Percentiles rank a stretch among this genome's conserved stretches.
Conservation (phyloP, 2,329 filamentous ascomycete species). For the Epicoccum nigrum region DNA sequence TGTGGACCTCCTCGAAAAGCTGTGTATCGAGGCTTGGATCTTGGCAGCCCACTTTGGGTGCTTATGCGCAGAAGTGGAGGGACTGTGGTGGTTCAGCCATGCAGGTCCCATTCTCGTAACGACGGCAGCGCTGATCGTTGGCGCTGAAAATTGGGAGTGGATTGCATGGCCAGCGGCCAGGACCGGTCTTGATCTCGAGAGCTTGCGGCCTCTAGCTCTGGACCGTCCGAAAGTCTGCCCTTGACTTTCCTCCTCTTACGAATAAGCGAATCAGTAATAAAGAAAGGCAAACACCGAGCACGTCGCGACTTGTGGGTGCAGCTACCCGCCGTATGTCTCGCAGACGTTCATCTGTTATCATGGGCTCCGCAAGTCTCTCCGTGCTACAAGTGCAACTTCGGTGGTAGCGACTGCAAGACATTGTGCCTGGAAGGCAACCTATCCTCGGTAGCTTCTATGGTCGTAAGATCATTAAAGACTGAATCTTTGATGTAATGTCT, state of each 20-base stretch:
- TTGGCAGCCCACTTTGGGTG: constrained; percentile 39
- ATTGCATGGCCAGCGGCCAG: constrained; percentile 32
- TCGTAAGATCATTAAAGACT: neutral
- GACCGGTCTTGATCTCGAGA: constrained; percentile 26
- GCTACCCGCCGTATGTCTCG: neutral
- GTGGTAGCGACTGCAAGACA: neutral
- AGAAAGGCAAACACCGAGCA: neutral
- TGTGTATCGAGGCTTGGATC: constrained; percentile 33
- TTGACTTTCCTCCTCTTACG: neutral
- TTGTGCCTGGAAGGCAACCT: too few species aligned
- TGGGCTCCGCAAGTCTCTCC: neutral
- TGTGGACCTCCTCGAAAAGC: constrained; percentile 28
- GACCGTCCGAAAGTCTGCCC: constrained; percentile 1
- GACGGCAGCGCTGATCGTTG: constrained; percentile 32
- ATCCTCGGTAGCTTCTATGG: too few species aligned
- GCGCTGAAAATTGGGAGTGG: constrained; percentile 29
- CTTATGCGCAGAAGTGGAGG: constrained; percentile 20
- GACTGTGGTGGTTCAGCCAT: constrained; percentile 31
- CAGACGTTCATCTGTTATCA: neutral
- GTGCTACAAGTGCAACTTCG: neutral
- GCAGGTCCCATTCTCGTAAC: constrained; percentile 25
- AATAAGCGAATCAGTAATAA: neutral
- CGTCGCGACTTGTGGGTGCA: neutral
- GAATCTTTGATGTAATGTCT: neutral
- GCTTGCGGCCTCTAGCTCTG: constrained; percentile 7